Evolutionary conservation across 2,329 filamentous ascomycete genomes (phyloP), one percentile per base, ranked within the genome.

Genomic region (Bipolaris zeicola): DNA sequence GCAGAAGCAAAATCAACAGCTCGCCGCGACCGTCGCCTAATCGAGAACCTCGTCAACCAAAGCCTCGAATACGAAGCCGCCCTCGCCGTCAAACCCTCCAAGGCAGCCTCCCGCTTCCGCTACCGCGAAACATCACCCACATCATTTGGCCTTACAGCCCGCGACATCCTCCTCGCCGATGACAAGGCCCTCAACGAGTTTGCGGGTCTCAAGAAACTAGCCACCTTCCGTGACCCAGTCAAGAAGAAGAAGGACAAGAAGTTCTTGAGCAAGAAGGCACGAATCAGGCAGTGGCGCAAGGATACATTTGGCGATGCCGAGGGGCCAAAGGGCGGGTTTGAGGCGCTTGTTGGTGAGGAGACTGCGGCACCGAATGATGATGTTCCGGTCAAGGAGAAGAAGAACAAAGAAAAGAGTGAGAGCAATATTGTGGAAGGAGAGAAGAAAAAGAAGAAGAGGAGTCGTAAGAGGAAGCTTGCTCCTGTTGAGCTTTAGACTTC

Each of bases 81-180:
- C 50, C 84, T 84, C 42, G 72, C 81, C n/a, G 54, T 80, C 76
- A 84, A 71, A 76, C 69, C 72, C 31, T 54, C 44, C 52, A 85
- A 83, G 66, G 78, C 78, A 47, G 76, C 78, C 43, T 79, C 79
- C 26, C 73, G 77, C 28, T 99, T 99, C 85, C 89, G 91, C 54
- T 99, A 99, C 81, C 91, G 95, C 70, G 93, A 97, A 73, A 96
- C 94, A 1, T 96, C 91, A 0, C 94, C 95, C 1, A 89, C 89
- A 52, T 87, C 89, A 11, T 99, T 96, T 73, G 95, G 95, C 56
- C 87, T 99, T 70, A 96, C 91, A 0, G 83, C 93, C 1, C 86
- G 88, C 59, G 95, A 99, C 76, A 98, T 99, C 67, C 85, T 99
- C 33, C 92, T 96, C 64, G 91, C 93, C 0, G 89, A 89, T 42